Evolutionary conservation across 352 stramenopile species (phyloP), one percentile per base, ranked within the genome.

Genomic region (Phytophthora quininea): DNA sequence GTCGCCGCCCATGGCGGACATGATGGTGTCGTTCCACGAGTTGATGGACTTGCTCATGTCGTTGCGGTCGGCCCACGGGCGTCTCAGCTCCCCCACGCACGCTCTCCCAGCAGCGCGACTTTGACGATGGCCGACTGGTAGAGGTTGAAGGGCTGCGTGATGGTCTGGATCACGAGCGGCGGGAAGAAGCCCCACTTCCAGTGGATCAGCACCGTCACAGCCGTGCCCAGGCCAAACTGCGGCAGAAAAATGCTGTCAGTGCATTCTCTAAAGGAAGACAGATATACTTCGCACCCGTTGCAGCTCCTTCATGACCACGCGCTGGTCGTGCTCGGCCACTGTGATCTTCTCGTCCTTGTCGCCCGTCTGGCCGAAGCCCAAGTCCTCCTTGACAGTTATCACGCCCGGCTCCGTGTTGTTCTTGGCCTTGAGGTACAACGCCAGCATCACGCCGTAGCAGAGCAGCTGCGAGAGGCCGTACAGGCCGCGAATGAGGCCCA

Each of bases 101-200:
- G 76, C 51, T 95, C 67, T 0, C 77, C 75, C 14, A 82, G 81
- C 54, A 95, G 54, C 51, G 73, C 77, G 31, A 95, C 76, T 58
- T 87, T 86, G 61, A 86, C 83, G 27, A 95, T 61, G n/a, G 78
- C 74, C 32, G 79, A 70, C 57, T 92, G 80, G 45, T 81, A 76
- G 47, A 95, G 52, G 69, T 91, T 91, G 49, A 89, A 88, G 14
- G 87, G 87, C 79, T 92, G 85, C 64, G 82, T 92, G 56, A 93
- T 76, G 33, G 79, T 76, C 74, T 92, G 85, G 67, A 95, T 92
- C 62, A 95, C 65, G 11, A 95, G 77, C 40, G 87, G 87, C 19
- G 87, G 87, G 70, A 91, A 92, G 69, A 93, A 93, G 52, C 82
- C 80, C 80, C 79, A 95, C 62, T 91, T 86, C 69, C 77, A 88